These are phyloP conservation scores for Acacia confusa DNA, from an alignment of 306 rosid genomes.

Conservation along the genomic window DNA sequence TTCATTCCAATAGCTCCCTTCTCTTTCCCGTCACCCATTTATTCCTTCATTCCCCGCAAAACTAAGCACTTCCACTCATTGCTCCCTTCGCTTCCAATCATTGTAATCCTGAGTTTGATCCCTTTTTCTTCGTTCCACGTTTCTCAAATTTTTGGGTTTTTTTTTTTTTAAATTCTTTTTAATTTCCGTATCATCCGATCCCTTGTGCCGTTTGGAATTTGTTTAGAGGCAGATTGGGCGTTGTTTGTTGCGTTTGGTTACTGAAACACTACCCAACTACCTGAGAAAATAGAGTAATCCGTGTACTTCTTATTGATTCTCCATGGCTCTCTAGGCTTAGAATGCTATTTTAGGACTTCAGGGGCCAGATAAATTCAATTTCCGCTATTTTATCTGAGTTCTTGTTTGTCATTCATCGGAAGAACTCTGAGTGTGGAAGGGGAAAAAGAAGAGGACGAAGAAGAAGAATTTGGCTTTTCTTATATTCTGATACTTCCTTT, in stretches of 20 bases:
- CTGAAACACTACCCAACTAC: slow-evolving; percentile 27
- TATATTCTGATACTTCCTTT: slow-evolving; percentile 16
- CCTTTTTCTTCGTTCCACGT: slow-evolving; percentile 14
- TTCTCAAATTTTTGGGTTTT: slow-evolving; percentile 7
- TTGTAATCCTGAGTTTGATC: slow-evolving; percentile 35
- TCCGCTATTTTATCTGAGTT: slow-evolving; percentile 20
- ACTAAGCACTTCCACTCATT: slow-evolving; percentile 39
- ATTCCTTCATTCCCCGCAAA: slow-evolving; percentile 48
- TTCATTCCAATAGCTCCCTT: slow-evolving; percentile 3
- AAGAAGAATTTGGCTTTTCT: not conserved
- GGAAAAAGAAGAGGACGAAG: not conserved
- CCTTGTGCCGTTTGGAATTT: slow-evolving; percentile 5
- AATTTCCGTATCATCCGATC: slow-evolving; percentile 18
- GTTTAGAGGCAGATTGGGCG: slow-evolving; percentile 4
- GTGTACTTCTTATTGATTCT: slow-evolving; percentile 14
- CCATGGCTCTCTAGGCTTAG: not conserved
- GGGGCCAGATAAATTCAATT: slow-evolving; percentile 4
- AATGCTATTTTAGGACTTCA: not conserved
- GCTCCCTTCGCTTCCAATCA: slow-evolving; percentile 24
- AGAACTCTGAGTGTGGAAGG: not conserved
- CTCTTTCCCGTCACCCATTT: slow-evolving; percentile 38
- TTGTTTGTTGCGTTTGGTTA: slow-evolving; percentile 29
- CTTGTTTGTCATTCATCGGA: not conserved
- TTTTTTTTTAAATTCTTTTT: not conserved
- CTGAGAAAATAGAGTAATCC: slow-evolving; percentile 23